Evolutionary conservation across 2,329 filamentous ascomycete genomes (phyloP), one percentile per base, ranked within the genome.

Genomic region (Epichloe hybrida): DNA sequence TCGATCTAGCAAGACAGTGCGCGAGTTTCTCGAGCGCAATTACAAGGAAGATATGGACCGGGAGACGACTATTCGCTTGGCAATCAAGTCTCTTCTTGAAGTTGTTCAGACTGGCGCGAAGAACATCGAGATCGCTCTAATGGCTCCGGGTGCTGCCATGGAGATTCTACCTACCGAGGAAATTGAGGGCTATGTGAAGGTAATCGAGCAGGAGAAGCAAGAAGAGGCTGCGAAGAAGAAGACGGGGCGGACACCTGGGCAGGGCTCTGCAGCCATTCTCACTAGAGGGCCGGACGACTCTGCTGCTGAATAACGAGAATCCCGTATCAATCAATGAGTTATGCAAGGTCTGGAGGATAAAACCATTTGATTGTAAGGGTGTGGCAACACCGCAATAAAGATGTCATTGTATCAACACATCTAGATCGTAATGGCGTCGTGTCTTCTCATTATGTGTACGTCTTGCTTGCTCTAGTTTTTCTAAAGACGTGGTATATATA

Each of bases 91-190:
- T 39, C 79, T 98, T 57, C 75, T 98, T 54, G 93, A 98, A 70
- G 93, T 98, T 50, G 93, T 98, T 55, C 93, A 98, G 72, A 98
- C 93, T 3, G 93, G 93, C 56, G 93, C 93, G 49, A 98, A 98
- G 82, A 98, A 98, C 72, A 98, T 98, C 63, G 93, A 98, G 74
- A 97, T 98, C 64, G 93, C 94, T 52, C 84, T 98, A 65, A 96
- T 97, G 89, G 87, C 88, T 7, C 90, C 93, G 6, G 90, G 88
- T 49, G 89, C 95, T 75, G 69, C 78, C 15, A 81, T 98, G 56
- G 90, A 97, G 75, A 90, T 95, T 82, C 79, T 98, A 59, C 88
- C 89, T 2, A 85, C 91, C 35, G 91, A 97, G 68, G 88, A 95
- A 63, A 98, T 98, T 63, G 93, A 98, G 76, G 80, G 81, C 60